Base-by-base conservation (phyloP, 1,139 yeast species). In the Magnusiomyces magnusii region DNA sequence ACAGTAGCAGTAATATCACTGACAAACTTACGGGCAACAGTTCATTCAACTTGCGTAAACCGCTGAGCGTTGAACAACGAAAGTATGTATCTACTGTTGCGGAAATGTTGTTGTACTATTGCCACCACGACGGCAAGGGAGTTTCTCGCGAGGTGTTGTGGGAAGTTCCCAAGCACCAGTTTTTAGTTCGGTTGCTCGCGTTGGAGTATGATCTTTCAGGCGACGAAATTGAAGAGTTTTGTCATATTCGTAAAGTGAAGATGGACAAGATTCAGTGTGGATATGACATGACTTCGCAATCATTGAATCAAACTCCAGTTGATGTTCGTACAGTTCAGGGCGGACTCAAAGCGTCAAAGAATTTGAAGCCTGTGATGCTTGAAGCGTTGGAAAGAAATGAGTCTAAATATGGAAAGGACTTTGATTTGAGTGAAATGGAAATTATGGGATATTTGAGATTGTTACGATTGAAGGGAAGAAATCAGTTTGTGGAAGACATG, bases 121-220 rank as follows among this genome's bases (percentile, higher is more conserved):
- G 31, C 27, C 15, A 53, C 49, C 50, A 53, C 27, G 51, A 42
- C 41, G 51, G 50, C 24, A 31, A 44, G 9, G 55, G 55, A 1
- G 51, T 47, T 1, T 13, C 55, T 13, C 10, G 23, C n/a, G 51
- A 53, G 10, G 42, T n/a, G 19, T 28, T 53, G 21, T 15, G 41
- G 25, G 51, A 24, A 13, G 36, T 27, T 3, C 39, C 39, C 17
- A 53, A 42, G 19, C 36, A 53, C 36, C 47, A 41, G 42, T 25
- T 53, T 3, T 31, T 53, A 24, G 24, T 42, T 13, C 41, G 41
- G 51, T 15, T 53, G 25, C n/a, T 53, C 17, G 28, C 25, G 7
- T 27, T 28, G 15, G 55, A 53, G 23, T 53, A 53, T 24, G 34
- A 23, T 1, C 13, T 27, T 25, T 25, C 41, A 3, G 36, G 3